Base-by-base conservation (phyloP, 2,329 filamentous ascomycete genomes). In the Allantophomopsis cytisporea region DNA sequence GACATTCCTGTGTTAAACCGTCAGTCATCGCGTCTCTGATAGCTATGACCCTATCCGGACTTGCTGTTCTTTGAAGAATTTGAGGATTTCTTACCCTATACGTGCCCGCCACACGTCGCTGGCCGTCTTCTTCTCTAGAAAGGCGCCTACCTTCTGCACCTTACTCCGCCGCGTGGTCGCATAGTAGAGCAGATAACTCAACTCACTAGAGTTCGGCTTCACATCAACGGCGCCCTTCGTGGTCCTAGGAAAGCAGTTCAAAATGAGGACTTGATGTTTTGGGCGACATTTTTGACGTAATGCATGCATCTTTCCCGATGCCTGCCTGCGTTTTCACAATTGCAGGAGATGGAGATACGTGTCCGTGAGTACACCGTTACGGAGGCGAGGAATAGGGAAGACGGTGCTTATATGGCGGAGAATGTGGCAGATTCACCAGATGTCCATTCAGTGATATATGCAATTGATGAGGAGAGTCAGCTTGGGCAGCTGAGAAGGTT, bases 181-280 rank as follows among this genome's bases (percentile, higher is more conserved):
- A 67, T 98, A 96, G 71, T 94, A 96, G 40, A 96, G 76, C 47
- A 98, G 75, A 59, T 96, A 96, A 62, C 86, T 94, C 46, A 98
- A 76, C 68, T 98, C 91, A 63, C 86, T 94, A 49, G 86, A 86
- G 62, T 96, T 96, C 35, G 91, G 88, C 63, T 89, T 93, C 55
- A 94, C 86, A 54, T 94, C 86, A 57, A 88, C 82, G 45, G 84
- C 80, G 38, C 85, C 86, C 64, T 95, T 96, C 48, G 84, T 84
- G 47, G 84, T 88, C 50, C 83, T 82, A 32, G 91, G 91, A 60
- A 95, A 98, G 68, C 89, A 96, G 66, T 94, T 95, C 48, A 95
- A 74, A 49, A 95, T 81, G 45, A 96, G 69, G 51, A 95, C 84
- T 71, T 96, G 89, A 65, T 98, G 91, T 68, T 95, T 96, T 20